Conservation (phyloP, 2,329 filamentous ascomycete genomes). For the Berkeleyomyces rouxiae region DNA sequence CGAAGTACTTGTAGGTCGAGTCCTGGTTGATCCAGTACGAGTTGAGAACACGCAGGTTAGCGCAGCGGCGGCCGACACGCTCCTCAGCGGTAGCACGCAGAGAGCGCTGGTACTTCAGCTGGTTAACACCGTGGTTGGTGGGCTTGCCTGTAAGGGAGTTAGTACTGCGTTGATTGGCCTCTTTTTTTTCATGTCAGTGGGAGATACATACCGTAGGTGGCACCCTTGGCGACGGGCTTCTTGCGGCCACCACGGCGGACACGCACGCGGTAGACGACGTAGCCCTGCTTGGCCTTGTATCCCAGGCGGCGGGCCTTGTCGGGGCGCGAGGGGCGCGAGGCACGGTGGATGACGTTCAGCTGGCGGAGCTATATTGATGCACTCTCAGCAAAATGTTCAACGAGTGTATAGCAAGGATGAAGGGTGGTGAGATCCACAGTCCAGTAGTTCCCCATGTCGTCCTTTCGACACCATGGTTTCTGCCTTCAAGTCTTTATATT, state of each 20-base stretch:
- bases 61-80: slow-evolving; percentile 97
- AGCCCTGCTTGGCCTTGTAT: slow-evolving; percentile 99
- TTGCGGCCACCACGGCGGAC: slow-evolving; percentile 98
- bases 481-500: slow-evolving; percentile 3
- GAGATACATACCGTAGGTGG: slow-evolving; percentile 72
- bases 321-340: slow-evolving; percentile 91
- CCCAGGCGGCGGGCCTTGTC: slow-evolving; percentile 99
- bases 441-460: slow-evolving; percentile 12
- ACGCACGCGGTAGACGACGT: slow-evolving; percentile 99
- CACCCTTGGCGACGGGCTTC: slow-evolving; percentile 90
- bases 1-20: slow-evolving; percentile 99
- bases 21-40: slow-evolving; percentile 99
- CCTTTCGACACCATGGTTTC: slow-evolving; percentile 20
- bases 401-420: slow-evolving; percentile 81
- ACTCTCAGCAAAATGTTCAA: slow-evolving; percentile 99
- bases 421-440: slow-evolving; percentile 10
- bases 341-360: slow-evolving; percentile 99
- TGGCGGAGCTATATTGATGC: slow-evolving; percentile 99
- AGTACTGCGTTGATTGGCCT: slow-evolving; percentile 12
- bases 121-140: slow-evolving; percentile 99
- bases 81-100: slow-evolving; percentile 96
- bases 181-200: not conserved
- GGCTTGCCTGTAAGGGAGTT: slow-evolving; percentile 63
- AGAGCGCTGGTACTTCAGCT: slow-evolving; percentile 99
- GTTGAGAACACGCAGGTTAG: slow-evolving; percentile 98